These are phyloP conservation scores for Melampsora larici-populina DNA, from an alignment of 1,284 basidiomycete species.

Conservation along the genomic window DNA sequence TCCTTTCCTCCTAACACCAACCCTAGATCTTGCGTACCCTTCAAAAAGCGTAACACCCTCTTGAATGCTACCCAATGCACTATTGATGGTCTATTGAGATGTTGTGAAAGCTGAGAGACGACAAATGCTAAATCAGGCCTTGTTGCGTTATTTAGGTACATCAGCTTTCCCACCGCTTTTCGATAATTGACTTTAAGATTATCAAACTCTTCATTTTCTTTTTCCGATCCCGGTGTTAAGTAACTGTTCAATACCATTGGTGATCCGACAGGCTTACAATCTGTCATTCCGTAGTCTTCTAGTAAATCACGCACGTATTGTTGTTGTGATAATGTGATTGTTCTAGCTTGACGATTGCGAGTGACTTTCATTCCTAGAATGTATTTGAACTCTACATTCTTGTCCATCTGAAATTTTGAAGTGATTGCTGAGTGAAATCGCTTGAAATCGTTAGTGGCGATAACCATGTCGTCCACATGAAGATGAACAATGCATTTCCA, in stretches of 20 bases:
- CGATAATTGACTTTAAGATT: not conserved
- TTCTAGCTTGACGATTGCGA: not conserved
- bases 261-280: not conserved
- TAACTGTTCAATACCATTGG: not conserved
- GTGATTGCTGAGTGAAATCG: not conserved
- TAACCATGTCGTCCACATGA: not conserved
- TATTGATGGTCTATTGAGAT: not conserved
- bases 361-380: not conserved
- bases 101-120: too few relatives aligned
- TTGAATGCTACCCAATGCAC: not conserved
- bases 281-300: not conserved
- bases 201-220: not conserved
- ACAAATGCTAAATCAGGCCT: too few relatives aligned
- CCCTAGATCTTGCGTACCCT: not conserved
- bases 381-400: too few relatives aligned
- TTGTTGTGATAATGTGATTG: not conserved
- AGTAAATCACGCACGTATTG: not conserved
- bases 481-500: not conserved
- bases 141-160: too few relatives aligned
- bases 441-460: not conserved
- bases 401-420: not conserved
- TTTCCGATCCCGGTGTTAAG: not conserved
- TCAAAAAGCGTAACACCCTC: not conserved
- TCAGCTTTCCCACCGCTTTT: not conserved
- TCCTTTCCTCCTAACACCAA: not conserved